Evolutionary conservation across 257 asterid genomes (phyloP).

Genomic region (Solanum peruvianum): DNA sequence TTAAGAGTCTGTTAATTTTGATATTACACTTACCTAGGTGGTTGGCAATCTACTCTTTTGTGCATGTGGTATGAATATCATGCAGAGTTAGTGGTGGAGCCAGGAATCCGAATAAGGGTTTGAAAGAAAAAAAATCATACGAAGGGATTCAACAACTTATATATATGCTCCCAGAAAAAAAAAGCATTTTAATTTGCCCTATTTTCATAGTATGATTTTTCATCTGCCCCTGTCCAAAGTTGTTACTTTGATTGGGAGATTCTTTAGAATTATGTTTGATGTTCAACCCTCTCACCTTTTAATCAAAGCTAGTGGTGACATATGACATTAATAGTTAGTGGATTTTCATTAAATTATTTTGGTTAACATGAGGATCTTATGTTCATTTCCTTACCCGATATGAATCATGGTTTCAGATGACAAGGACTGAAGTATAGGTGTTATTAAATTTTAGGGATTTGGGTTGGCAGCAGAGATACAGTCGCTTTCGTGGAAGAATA

Average conservation of each 20-base stretch:
- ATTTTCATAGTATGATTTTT: background rate
- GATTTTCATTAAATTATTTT: background rate
- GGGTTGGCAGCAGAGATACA: constrained; percentile 88
- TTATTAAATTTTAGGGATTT: constrained; percentile 52
- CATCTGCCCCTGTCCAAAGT: background rate
- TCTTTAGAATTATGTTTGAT: background rate
- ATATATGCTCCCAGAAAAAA: no score
- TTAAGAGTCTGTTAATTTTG: background rate
- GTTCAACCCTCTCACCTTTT: background rate
- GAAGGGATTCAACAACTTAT: background rate
- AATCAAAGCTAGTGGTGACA: background rate
- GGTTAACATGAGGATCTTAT: background rate
- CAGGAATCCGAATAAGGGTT: background rate
- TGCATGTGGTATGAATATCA: background rate
- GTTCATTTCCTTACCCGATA: background rate
- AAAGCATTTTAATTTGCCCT: background rate
- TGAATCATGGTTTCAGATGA: background rate
- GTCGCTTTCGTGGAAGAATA: constrained; percentile 78
- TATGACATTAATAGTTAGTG: background rate
- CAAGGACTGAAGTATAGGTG: background rate
- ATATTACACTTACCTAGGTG: background rate
- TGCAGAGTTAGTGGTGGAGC: background rate
- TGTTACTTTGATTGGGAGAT: background rate
- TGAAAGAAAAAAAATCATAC: background rate
- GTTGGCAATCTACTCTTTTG: background rate